Evolutionary conservation across 495 filamentous ascomycete genomes (phyloP).

Genomic region (Margaritispora aquatica): DNA sequence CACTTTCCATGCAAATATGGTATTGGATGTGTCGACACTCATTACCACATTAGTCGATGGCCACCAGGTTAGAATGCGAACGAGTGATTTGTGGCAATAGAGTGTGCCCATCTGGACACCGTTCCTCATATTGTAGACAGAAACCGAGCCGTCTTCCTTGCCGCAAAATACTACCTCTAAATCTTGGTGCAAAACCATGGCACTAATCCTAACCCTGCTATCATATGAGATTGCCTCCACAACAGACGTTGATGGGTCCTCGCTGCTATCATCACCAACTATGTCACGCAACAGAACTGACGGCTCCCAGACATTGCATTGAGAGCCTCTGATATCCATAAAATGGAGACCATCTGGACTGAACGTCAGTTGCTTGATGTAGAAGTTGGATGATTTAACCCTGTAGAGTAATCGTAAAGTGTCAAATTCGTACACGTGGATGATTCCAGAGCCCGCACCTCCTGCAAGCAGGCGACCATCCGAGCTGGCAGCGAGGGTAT

Average conservation of each 20-base stretch:
- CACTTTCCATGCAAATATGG: too few species aligned
- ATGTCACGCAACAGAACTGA: background rate
- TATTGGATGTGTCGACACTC: too few species aligned
- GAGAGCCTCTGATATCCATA: slow-evolving; percentile 12
- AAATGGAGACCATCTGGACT: slow-evolving; percentile 16
- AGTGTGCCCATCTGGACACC: too few species aligned
- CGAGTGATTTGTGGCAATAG: too few species aligned
- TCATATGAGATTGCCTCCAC: background rate
- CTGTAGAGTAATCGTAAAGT: slow-evolving; percentile 12
- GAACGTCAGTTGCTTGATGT: slow-evolving; percentile 13
- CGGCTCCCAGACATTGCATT: slow-evolving; percentile 17
- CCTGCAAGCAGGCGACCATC: slow-evolving; percentile 17
- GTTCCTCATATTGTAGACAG: slow-evolving; percentile 13
- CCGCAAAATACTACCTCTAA: slow-evolving; percentile 21
- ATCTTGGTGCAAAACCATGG: slow-evolving; percentile 13
- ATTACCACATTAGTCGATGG: too few species aligned
- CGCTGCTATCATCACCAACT: background rate
- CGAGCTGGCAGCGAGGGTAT: background rate
- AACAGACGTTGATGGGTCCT: too few species aligned
- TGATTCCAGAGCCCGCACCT: slow-evolving; percentile 3
- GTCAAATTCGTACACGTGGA: slow-evolving; percentile 17
- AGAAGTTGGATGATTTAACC: slow-evolving; percentile 9
- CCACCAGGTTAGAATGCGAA: too few species aligned
- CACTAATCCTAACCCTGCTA: slow-evolving; percentile 11
- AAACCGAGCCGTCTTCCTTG: slow-evolving; percentile 21